These are phyloP conservation scores for Coemansia guatemalensis DNA, from an alignment of 192 early-diverging fungal genomes.

Conservation along the genomic window DNA sequence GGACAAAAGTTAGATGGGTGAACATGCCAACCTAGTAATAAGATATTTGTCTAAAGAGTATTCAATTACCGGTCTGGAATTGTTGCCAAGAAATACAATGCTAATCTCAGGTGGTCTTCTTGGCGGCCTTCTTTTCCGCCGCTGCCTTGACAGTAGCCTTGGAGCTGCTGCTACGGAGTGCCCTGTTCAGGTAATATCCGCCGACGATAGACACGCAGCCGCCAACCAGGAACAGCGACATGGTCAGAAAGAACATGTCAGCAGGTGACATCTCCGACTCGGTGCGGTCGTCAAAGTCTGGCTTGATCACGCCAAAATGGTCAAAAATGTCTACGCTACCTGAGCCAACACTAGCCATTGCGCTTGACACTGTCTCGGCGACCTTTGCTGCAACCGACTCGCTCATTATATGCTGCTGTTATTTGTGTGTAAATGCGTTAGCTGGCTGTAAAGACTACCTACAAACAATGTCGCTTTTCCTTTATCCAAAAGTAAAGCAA, in stretches of 20 bases:
- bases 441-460: neutral
- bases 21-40: neutral
- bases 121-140: constrained; percentile 20
- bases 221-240: constrained; percentile 53
- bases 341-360: constrained; percentile 24
- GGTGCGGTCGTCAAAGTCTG: constrained; percentile 50
- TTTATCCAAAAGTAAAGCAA: neutral
- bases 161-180: constrained; percentile 37
- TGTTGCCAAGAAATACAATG: neutral
- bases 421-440: neutral
- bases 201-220: constrained; percentile 53
- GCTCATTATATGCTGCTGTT: constrained; percentile 27
- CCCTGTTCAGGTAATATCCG: constrained; percentile 53
- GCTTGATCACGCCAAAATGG: constrained; percentile 49
- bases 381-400: constrained; percentile 36
- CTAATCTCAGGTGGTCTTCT: constrained; percentile 5
- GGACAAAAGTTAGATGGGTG: neutral
- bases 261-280: constrained; percentile 54
- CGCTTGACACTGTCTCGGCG: constrained; percentile 35
- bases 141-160: constrained; percentile 33
- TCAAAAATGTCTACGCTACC: constrained; percentile 42
- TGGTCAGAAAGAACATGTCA: constrained; percentile 53
- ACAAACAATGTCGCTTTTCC: neutral
- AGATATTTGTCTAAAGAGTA: neutral
- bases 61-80: neutral